These are phyloP conservation scores for Pseudozyma thailandica DNA, from an alignment of 1,284 basidiomycete genomes.

Conservation along the genomic window DNA sequence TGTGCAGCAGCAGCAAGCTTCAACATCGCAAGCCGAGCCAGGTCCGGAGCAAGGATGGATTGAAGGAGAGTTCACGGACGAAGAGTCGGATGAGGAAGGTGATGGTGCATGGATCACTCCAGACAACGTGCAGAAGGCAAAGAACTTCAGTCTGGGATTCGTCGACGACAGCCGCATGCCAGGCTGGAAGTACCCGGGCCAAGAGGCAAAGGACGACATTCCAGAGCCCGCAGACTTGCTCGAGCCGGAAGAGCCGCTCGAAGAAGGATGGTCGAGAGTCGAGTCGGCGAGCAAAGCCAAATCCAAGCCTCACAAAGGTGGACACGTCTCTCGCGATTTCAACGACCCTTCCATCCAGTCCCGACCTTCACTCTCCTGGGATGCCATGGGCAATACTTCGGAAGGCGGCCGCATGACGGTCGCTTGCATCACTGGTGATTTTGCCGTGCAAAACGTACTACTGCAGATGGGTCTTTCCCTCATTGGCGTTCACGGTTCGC, in stretches of 20 bases:
- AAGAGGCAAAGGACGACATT: constrained; percentile 26
- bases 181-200: constrained; percentile 34
- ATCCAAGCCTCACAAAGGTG: constrained; percentile 66
- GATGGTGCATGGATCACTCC: constrained; percentile 92
- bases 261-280: constrained; percentile 47
- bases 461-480: constrained; percentile 93
- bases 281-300: constrained; percentile 35
- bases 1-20: constrained; percentile 3
- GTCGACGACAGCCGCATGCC: constrained; percentile 52
- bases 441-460: constrained; percentile 98
- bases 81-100: constrained; percentile 73
- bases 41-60: constrained; percentile 28
- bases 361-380: constrained; percentile 32
- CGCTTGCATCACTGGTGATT: constrained; percentile 86
- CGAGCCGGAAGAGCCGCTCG: constrained; percentile 38
- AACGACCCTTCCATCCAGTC: constrained; percentile 50
- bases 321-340: constrained; percentile 69
- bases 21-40: constrained; percentile 8
- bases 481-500: constrained; percentile 89
- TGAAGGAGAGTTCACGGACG: constrained; percentile 76
- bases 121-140: constrained; percentile 84
- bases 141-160: constrained; percentile 83
- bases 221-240: constrained; percentile 27
- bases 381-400: constrained; percentile 67
- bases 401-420: constrained; percentile 71